phyloP scores from a whole-genome alignment of 306 rosid genomes.

The Sesbania bispinosa region DNA sequence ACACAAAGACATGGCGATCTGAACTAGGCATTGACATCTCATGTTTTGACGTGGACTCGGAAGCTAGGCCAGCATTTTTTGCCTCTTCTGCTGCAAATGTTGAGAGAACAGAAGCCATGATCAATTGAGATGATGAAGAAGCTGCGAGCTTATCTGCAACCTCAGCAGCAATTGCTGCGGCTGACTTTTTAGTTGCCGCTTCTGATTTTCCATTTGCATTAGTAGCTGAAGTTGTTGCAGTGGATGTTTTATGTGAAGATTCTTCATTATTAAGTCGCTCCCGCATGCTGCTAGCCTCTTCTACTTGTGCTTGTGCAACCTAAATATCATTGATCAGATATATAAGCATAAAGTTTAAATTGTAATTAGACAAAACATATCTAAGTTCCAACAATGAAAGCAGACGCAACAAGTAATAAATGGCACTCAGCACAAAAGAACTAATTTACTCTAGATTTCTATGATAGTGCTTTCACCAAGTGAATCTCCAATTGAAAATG shows the following conservation, averaged over 20 bases:
- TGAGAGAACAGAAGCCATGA: constrained; percentile 85
- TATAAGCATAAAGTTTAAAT: background rate
- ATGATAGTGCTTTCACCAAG: constrained; percentile 2
- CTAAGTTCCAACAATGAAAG: constrained; percentile 6
- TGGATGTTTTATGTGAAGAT: constrained; percentile 45
- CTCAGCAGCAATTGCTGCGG: constrained; percentile 89
- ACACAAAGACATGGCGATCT: constrained; percentile 52
- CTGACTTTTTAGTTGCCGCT: constrained; percentile 55
- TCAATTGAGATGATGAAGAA: constrained; percentile 85
- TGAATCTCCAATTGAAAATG: constrained; percentile 1
- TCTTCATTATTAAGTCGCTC: constrained; percentile 62
- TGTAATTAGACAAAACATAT: background rate
- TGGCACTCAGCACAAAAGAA: background rate
- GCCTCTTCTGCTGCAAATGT: constrained; percentile 92
- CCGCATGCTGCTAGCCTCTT: constrained; percentile 76
- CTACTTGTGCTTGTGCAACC: constrained; percentile 88
- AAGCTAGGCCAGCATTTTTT: constrained; percentile 54
- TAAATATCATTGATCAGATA: constrained; percentile 24
- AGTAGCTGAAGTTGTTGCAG: constrained; percentile 24
- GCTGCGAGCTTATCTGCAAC: constrained; percentile 96
- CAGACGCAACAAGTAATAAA: background rate
- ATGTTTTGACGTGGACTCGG: constrained; percentile 46
- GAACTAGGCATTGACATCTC: constrained; percentile 43
- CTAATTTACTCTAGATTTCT: background rate
- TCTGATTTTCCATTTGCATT: constrained; percentile 46